phyloP scores from a whole-genome alignment of 176 grass and related monocot species.

The Triticum monococcum region DNA sequence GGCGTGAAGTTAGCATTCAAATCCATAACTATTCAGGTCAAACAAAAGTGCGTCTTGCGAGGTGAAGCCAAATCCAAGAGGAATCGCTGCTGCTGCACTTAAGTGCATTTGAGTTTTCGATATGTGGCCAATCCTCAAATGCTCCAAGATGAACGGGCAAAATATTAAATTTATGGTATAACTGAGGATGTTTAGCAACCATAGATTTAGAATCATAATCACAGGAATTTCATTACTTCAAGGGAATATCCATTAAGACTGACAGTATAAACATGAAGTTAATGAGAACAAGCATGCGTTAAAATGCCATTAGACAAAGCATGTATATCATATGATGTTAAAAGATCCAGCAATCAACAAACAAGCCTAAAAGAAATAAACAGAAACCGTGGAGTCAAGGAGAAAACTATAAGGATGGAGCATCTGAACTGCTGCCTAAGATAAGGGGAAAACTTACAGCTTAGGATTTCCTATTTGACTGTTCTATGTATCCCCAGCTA shows the following conservation, averaged over 20 bases:
- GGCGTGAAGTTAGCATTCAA: too few species aligned
- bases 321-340: constrained; percentile 2
- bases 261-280: neutral
- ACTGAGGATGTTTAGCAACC: neutral
- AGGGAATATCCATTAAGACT: neutral
- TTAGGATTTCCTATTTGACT: constrained; percentile 12
- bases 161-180: neutral
- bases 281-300: neutral
- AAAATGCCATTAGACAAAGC: constrained; percentile 11
- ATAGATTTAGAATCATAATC: neutral
- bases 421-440: constrained; percentile 12
- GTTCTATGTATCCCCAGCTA: neutral
- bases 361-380: neutral
- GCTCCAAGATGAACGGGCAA: neutral
- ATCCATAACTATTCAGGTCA: neutral
- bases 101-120: neutral
- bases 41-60: neutral
- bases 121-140: neutral
- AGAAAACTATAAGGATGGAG: neutral
- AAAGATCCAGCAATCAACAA: neutral
- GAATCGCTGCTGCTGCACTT: neutral
- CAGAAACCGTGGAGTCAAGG: neutral
- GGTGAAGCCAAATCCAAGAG: neutral
- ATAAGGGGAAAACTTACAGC: neutral
- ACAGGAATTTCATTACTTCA: neutral